Base-by-base conservation (phyloP, 345 rosid species). In the Eucalyptus shirleyi region DNA sequence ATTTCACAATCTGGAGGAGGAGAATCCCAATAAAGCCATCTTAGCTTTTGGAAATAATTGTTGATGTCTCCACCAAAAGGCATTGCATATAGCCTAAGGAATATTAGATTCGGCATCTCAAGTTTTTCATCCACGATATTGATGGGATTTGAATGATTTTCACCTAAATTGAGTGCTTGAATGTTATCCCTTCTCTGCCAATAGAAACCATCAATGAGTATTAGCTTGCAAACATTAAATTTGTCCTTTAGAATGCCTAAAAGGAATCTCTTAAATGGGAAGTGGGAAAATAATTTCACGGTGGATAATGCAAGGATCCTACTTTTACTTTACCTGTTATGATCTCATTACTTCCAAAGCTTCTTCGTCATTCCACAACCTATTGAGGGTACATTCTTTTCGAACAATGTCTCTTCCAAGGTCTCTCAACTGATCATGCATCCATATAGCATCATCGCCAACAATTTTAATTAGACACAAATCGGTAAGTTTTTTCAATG, bases 361-460 rank as follows among this genome's bases (percentile, higher is more conserved):
- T 72, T 72, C 45, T 34, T 6, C 0, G 28, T 12, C 4, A 32
- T 72, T 72, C 82, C 82, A 72, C 26, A 37, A 72, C 45, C 82
- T 72, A 72, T 3, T 72, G 0, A 3, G 14, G 5, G 14, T 0
- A 69, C 24, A 19, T 34, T 37, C 45, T 34, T 34, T 42, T 6
- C 2, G 0, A 72, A 72, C 82, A 1, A 72, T 72, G 82, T 72
- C 26, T 19, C 82, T 72, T 72, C 82, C 82, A 37, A 72, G 82
- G 0, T 72, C 45, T 72, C 82, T 72, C 8, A 72, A 6, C 2
- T 72, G 82, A 19, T 72, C 82, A 72, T 72, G 45, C 45, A 72
- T 19, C 82, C 82, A 37, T 10, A 72, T 72, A 37, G 2, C 0
- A 37, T 72, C 26, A 37, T 5, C 24, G 0, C 1, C 2, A 9